These are phyloP conservation scores for Metschnikowia arizonensis DNA, from an alignment of 805 yeast species.

Conservation along the genomic window DNA sequence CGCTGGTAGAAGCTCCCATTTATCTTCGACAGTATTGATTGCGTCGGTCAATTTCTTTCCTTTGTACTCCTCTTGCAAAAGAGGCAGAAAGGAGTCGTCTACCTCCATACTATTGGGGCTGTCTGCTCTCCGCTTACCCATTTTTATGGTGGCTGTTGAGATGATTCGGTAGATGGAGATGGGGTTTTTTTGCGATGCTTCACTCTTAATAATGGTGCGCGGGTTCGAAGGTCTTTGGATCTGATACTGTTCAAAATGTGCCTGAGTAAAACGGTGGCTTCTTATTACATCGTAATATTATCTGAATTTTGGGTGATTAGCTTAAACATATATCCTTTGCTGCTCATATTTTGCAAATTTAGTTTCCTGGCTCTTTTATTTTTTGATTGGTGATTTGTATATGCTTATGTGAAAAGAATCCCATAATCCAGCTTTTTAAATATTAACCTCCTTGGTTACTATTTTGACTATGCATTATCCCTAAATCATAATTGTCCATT, in stretches of 20 bases:
- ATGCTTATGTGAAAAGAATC: no score
- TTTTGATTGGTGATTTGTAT: no score
- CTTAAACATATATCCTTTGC: no score
- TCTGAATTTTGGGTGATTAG: no score
- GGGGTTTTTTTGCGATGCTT: constrained; percentile 8
- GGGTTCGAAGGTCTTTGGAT: constrained; percentile 13
- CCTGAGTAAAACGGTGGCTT: background rate
- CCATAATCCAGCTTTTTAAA: no score
- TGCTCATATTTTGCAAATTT: no score
- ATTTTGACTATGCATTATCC: no score
- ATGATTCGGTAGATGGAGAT: constrained; percentile 3
- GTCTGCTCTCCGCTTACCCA: constrained; percentile 16
- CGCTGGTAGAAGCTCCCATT: constrained; percentile 96
- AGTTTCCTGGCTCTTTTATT: no score
- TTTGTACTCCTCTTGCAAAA: constrained; percentile 74
- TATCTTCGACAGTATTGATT: constrained; percentile 87
- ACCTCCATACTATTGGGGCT: constrained; percentile 8
- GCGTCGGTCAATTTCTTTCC: constrained; percentile 87
- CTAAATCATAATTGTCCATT: no score
- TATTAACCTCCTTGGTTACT: no score
- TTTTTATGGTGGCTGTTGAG: constrained; percentile 5
- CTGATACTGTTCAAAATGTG: background rate
- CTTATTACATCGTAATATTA: no score
- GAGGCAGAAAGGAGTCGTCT: constrained; percentile 69
- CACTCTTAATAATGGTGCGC: constrained; percentile 13